These are phyloP conservation scores for Pseudognaphalium luteoalbum DNA, from an alignment of 129 eudicot genomes.

Conservation along the genomic window DNA sequence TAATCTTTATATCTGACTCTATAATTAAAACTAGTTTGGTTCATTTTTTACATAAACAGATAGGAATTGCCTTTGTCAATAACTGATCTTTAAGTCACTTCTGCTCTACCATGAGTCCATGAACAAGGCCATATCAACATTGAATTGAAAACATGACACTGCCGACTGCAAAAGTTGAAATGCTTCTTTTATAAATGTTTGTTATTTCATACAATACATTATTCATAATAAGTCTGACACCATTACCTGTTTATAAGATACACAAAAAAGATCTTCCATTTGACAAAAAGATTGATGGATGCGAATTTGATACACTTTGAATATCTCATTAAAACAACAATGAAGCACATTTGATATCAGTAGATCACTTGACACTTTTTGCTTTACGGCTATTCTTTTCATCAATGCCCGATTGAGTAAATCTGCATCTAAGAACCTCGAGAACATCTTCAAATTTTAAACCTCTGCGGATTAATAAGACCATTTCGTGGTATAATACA, in stretches of 20 bases:
- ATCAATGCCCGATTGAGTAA: conserved; percentile 73
- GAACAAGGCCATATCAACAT: background rate
- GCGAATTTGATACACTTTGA: background rate
- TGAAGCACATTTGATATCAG: background rate
- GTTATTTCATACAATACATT: background rate
- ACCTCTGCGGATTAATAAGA: conserved; percentile 53
- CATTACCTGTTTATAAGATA: background rate
- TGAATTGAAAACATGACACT: background rate
- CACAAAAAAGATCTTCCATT: background rate
- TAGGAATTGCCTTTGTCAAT: too few relatives aligned
- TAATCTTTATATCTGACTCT: too few relatives aligned
- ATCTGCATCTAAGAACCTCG: conserved; percentile 58
- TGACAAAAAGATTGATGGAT: background rate
- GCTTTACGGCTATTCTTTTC: conserved; percentile 57
- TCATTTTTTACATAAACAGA: too few relatives aligned
- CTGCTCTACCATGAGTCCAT: background rate
- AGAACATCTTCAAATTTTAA: conserved; percentile 81
- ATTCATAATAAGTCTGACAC: background rate
- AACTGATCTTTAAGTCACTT: background rate
- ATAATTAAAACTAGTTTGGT: too few relatives aligned
- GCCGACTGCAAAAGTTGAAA: background rate
- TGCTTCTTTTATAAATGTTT: background rate
- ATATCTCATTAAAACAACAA: background rate
- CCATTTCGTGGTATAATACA: conserved; percentile 75
- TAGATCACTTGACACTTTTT: background rate